phyloP scores from a whole-genome alignment of 805 yeast species.

The Kuraishia ogatae region DNA sequence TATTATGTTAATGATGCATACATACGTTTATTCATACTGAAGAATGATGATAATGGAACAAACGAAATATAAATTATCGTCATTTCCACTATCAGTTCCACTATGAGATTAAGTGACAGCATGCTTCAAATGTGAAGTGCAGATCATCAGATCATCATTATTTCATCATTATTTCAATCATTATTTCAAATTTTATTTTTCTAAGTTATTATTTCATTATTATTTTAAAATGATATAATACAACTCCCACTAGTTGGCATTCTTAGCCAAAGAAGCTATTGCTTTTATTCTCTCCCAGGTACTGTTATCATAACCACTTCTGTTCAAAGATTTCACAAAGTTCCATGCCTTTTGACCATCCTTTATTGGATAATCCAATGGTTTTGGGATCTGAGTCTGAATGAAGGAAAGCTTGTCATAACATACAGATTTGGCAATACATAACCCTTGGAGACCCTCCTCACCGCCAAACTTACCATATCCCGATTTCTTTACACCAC shows the following conservation, averaged over 20 bases:
- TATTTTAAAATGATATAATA: no score
- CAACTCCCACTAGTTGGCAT: slow-evolving; percentile 17
- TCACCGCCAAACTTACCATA: slow-evolving; percentile 98
- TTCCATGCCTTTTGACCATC: slow-evolving; percentile 82
- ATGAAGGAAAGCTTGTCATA: slow-evolving; percentile 75
- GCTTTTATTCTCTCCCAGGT: slow-evolving; percentile 60
- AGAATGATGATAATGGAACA: no score
- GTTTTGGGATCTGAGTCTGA: slow-evolving; percentile 77
- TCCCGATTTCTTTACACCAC: slow-evolving; percentile 89
- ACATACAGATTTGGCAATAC: slow-evolving; percentile 81
- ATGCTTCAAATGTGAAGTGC: no score
- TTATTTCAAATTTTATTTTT: no score
- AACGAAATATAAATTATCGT: no score
- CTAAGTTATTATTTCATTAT: no score
- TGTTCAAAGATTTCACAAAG: slow-evolving; percentile 73
- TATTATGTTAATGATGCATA: not conserved
- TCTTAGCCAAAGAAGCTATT: slow-evolving; percentile 43
- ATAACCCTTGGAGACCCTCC: slow-evolving; percentile 89
- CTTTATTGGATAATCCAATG: slow-evolving; percentile 85
- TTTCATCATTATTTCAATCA: no score
- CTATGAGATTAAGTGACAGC: no score
- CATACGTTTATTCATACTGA: no score
- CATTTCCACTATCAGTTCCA: no score
- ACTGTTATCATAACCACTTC: slow-evolving; percentile 75
- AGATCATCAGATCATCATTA: no score